phyloP scores from a whole-genome alignment of 1,284 basidiomycete genomes.

The Thelephora terrestris region DNA sequence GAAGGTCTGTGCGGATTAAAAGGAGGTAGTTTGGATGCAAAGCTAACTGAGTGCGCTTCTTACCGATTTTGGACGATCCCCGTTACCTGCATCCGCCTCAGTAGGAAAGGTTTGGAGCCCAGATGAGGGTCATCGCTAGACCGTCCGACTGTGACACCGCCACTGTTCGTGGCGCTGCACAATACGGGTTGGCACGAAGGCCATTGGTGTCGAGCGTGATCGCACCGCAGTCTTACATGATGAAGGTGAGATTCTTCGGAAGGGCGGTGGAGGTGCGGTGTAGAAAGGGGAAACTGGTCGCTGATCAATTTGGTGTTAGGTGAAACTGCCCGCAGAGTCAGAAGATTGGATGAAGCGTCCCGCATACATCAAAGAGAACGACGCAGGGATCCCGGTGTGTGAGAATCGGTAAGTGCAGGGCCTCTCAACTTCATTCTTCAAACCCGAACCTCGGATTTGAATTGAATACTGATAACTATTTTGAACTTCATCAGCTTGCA shows the following conservation, averaged over 20 bases:
- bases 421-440: background rate
- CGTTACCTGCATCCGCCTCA: background rate
- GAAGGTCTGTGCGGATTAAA: constrained; percentile 36
- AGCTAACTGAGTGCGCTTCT: background rate
- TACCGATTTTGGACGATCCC: background rate
- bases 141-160: constrained; percentile 78
- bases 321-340: constrained; percentile 72
- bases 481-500: constrained; percentile 42
- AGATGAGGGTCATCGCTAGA: constrained; percentile 62
- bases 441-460: background rate
- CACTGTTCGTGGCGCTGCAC: constrained; percentile 70
- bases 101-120: constrained; percentile 52
- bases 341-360: constrained; percentile 75
- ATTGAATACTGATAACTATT: background rate
- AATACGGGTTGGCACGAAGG: constrained; percentile 69
- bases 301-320: constrained; percentile 28
- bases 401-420: constrained; percentile 54
- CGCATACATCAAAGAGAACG: constrained; percentile 68
- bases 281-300: too few relatives aligned
- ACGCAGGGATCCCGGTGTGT: constrained; percentile 64
- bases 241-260: constrained; percentile 44
- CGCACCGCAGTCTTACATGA: constrained; percentile 69
- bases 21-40: background rate
- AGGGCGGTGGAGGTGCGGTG: too few relatives aligned
- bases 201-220: constrained; percentile 70